Conservation (phyloP, 2,329 filamentous ascomycete genomes). For the Mollisia scopiformis region DNA sequence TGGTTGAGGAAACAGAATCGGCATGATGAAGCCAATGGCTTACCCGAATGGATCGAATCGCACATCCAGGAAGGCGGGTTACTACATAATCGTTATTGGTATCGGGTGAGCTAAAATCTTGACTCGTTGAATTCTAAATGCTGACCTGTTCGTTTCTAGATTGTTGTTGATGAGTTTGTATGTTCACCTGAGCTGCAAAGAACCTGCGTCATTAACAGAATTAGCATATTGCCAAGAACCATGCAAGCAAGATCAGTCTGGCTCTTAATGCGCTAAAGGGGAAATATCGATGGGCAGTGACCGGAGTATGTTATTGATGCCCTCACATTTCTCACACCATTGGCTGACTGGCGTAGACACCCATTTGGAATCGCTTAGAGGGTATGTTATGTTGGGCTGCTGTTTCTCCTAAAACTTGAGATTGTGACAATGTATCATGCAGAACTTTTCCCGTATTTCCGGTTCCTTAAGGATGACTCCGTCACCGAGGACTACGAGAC, state of each 20-base stretch:
- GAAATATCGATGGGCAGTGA: not conserved
- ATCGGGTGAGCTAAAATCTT: not conserved
- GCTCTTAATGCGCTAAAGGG: not conserved
- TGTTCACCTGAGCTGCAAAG: not conserved
- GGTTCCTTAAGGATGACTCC: not conserved
- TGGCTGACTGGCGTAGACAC: not conserved
- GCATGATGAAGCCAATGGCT: no score
- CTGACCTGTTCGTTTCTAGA: not conserved
- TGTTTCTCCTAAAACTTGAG: not conserved
- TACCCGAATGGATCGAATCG: not conserved
- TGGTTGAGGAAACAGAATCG: no score
- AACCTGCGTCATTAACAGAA: not conserved
- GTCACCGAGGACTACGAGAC: not conserved
- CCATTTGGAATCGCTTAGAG: not conserved
- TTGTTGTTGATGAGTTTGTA: not conserved
- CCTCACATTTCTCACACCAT: not conserved
- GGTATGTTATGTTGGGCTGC: not conserved
- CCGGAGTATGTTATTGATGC: not conserved
- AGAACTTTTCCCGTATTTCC: not conserved
- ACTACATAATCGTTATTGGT: not conserved
- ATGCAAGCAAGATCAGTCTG: not conserved
- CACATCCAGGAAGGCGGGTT: not conserved
- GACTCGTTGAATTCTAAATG: fast-evolving
- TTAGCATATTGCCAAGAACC: not conserved
- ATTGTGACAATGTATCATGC: not conserved